Evolutionary conservation across 2,329 filamentous ascomycete species (phyloP).

Genomic region (Dactylellina drechsleri): DNA sequence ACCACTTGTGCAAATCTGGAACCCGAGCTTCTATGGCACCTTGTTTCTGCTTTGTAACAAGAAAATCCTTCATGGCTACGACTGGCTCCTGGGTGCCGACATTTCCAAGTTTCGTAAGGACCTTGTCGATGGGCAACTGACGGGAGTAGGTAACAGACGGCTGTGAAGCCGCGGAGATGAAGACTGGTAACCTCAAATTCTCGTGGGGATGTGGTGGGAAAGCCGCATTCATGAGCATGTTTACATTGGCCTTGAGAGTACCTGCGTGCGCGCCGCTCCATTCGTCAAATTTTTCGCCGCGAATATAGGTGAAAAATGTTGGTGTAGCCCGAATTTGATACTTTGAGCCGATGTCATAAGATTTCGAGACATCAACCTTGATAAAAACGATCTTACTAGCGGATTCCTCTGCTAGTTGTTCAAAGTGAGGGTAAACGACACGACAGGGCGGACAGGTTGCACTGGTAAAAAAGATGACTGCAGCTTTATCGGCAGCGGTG

Average conservation of each 20-base stretch:
- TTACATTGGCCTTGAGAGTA: conserved; percentile 76
- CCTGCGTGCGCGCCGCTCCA: conserved; percentile 81
- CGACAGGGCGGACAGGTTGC: conserved; percentile 87
- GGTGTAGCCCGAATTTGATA: conserved; percentile 81
- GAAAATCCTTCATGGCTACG: conserved; percentile 74
- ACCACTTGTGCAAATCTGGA: conserved; percentile 75
- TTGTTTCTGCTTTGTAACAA: conserved; percentile 70
- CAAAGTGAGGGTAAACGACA: conserved; percentile 80
- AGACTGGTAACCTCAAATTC: conserved; percentile 74
- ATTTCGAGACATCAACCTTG: conserved; percentile 80
- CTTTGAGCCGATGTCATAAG: conserved; percentile 71
- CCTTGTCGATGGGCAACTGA: conserved; percentile 81
- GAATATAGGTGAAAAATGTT: conserved; percentile 86
- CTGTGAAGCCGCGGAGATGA: conserved; percentile 72
- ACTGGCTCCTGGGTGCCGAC: conserved; percentile 71
- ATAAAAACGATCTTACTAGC: conserved; percentile 76
- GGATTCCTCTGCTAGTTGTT: conserved; percentile 79
- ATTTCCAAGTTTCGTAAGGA: conserved; percentile 79
- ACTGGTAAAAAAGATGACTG: conserved; percentile 91
- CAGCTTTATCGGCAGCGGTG: conserved; percentile 73
- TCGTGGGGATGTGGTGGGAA: conserved; percentile 75
- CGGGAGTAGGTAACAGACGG: conserved; percentile 79
- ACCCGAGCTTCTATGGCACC: conserved; percentile 74
- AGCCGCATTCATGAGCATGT: conserved; percentile 69
- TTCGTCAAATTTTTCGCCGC: conserved; percentile 77